Evolutionary conservation across 78 protist species (phyloP).

Genomic region (Cyanophora paradoxa): DNA sequence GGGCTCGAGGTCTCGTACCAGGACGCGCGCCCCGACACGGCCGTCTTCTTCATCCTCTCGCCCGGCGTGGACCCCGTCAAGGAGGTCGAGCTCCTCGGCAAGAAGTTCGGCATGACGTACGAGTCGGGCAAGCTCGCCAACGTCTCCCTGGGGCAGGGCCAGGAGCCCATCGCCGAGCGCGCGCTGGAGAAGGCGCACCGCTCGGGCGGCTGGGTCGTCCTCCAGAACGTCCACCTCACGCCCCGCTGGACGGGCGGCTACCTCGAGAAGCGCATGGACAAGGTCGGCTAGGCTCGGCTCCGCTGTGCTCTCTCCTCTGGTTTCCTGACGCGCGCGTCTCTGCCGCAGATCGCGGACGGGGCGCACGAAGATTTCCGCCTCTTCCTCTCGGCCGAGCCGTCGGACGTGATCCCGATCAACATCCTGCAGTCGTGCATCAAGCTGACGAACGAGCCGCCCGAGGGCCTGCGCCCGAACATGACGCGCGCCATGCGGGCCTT

Average conservation of each 20-base stretch:
- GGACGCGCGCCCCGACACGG: slow-evolving; percentile 33
- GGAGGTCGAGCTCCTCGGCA: slow-evolving; percentile 58
- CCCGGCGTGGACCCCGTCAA: slow-evolving; percentile 80
- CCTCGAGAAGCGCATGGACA: slow-evolving; percentile 65
- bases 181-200: slow-evolving; percentile 5
- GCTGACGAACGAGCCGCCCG: slow-evolving; percentile 89
- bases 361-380: slow-evolving; percentile 51
- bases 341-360: slow-evolving; percentile 2
- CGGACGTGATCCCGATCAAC: slow-evolving; percentile 48
- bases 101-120: slow-evolving; percentile 31
- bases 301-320: too few species aligned
- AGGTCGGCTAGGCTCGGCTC: too few species aligned
- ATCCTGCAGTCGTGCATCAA: slow-evolving; percentile 73
- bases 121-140: slow-evolving; percentile 27
- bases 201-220: slow-evolving; percentile 67
- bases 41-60: slow-evolving; percentile 75
- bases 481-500: background rate
- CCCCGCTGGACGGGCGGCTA: slow-evolving; percentile 46
- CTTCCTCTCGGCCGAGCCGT: slow-evolving; percentile 64
- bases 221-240: slow-evolving; percentile 73
- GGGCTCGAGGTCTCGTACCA: slow-evolving; percentile 23
- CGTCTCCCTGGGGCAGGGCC: slow-evolving; percentile 86
- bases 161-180: slow-evolving; percentile 67
- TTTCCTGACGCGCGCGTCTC: too few species aligned
- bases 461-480: slow-evolving; percentile 38